phyloP scores from a whole-genome alignment of 2,329 filamentous ascomycete genomes.

The Cladophialophora exuberans region DNA sequence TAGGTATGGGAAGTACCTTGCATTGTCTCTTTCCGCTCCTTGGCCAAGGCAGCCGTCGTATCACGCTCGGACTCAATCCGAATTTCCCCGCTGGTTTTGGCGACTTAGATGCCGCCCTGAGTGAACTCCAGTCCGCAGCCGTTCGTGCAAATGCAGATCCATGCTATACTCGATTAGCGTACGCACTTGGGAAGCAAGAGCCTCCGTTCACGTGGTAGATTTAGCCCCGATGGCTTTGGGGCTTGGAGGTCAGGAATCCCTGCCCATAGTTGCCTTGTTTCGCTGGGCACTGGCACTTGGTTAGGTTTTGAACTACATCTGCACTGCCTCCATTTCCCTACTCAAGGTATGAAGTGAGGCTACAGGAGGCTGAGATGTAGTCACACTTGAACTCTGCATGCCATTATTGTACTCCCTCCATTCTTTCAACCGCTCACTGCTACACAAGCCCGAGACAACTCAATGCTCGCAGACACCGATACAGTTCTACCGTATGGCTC shows the following conservation, averaged over 20 bases:
- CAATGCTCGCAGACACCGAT: too few relatives aligned
- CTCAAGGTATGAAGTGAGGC: conserved; percentile 43
- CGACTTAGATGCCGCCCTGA: neutral
- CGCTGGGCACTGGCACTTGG: too few relatives aligned
- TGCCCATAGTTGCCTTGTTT: too few relatives aligned
- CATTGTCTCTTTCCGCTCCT: neutral
- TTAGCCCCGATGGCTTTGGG: too few relatives aligned
- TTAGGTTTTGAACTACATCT: too few relatives aligned
- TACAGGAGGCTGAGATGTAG: conserved; percentile 54
- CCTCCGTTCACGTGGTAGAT: neutral
- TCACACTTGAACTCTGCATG: conserved; percentile 54
- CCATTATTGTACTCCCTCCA: neutral
- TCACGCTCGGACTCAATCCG: neutral
- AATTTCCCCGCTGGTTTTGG: neutral
- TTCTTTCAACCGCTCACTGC: neutral
- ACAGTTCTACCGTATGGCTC: neutral
- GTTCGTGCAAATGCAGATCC: too few relatives aligned
- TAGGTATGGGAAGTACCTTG: neutral
- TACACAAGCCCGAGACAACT: neutral
- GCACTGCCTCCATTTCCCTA: conserved; percentile 22
- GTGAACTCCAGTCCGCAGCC: too few relatives aligned
- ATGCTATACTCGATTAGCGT: too few relatives aligned
- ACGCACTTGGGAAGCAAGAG: neutral
- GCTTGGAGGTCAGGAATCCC: too few relatives aligned
- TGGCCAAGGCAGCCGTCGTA: neutral